Evolutionary conservation across 768 basidiomycete genomes (phyloP).

Genomic region (Suillus ampliporus): DNA sequence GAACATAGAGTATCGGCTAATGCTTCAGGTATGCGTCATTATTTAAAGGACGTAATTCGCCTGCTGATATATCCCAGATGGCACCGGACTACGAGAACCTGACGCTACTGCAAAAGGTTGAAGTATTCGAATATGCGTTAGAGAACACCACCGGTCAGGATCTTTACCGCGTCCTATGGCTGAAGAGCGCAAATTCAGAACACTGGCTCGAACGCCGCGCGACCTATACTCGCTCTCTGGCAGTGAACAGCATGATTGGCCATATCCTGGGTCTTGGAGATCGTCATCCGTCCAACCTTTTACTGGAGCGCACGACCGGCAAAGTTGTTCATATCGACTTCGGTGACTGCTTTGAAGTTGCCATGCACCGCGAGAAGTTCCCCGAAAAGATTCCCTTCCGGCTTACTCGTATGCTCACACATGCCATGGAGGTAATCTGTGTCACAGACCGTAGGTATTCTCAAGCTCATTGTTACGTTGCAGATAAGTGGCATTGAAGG

Average conservation of each 20-base stretch:
- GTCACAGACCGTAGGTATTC: neutral
- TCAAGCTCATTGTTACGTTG: slow-evolving; percentile 10
- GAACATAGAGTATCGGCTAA: slow-evolving; percentile 98
- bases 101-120: slow-evolving; percentile 94
- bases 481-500: slow-evolving; percentile 98
- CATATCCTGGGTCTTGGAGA: slow-evolving; percentile 98
- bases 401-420: slow-evolving; percentile 96
- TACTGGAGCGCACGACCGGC: slow-evolving; percentile 89
- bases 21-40: slow-evolving; percentile 76
- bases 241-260: slow-evolving; percentile 98
- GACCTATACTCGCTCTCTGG: slow-evolving; percentile 94
- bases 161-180: slow-evolving; percentile 94
- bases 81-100: slow-evolving; percentile 98
- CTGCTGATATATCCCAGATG: slow-evolving; percentile 64
- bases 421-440: slow-evolving; percentile 90
- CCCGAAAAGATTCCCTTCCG: slow-evolving; percentile 99
- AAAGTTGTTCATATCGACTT: slow-evolving; percentile 98
- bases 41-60: slow-evolving; percentile 70
- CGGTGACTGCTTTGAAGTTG: slow-evolving; percentile 98
- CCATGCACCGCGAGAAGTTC: slow-evolving; percentile 98
- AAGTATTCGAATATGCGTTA: slow-evolving; percentile 98
- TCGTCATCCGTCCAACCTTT: slow-evolving; percentile 93
- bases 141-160: slow-evolving; percentile 99
- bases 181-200: slow-evolving; percentile 94
- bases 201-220: slow-evolving; percentile 97